Percentiles rank a stretch among this genome's conserved stretches.
phyloP scores from a whole-genome alignment of 2,329 filamentous ascomycete species.

The Colletotrichum destructivum region DNA sequence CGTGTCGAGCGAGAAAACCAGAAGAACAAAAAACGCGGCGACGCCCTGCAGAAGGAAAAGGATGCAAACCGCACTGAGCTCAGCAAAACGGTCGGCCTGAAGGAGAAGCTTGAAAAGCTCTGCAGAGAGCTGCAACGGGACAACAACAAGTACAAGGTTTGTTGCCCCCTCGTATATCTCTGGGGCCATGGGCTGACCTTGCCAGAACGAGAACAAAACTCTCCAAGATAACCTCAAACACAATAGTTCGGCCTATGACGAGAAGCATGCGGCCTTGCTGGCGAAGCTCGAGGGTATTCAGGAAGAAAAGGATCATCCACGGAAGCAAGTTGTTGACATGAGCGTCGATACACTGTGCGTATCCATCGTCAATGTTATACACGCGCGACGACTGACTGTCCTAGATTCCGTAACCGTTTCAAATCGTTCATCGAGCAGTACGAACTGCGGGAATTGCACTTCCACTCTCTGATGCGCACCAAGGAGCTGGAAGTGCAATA shows the following conservation, averaged over 20 bases:
- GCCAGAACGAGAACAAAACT: constrained; percentile 91
- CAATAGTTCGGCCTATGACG: constrained; percentile 86
- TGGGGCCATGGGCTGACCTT: constrained; percentile 24
- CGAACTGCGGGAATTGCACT: constrained; percentile 94
- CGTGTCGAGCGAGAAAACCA: constrained; percentile 92
- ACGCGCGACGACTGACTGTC: constrained; percentile 53
- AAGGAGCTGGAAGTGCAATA: constrained; percentile 97
- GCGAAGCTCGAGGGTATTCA: constrained; percentile 91
- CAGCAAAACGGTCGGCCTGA: constrained; percentile 90
- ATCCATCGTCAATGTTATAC: too few relatives aligned
- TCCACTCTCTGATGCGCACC: constrained; percentile 90
- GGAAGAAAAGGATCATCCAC: constrained; percentile 86
- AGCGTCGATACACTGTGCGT: constrained; percentile 74
- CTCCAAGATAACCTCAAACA: constrained; percentile 88
- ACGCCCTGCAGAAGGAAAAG: constrained; percentile 96
- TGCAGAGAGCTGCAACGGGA: constrained; percentile 95
- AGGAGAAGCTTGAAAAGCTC: constrained; percentile 97
- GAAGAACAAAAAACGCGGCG: constrained; percentile 95
- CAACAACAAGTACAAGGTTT: constrained; percentile 97
- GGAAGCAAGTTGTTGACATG: constrained; percentile 85
- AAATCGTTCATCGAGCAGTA: constrained; percentile 98
- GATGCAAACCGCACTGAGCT: constrained; percentile 90
- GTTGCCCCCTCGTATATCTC: constrained; percentile 44
- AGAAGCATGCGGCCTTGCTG: constrained; percentile 84
- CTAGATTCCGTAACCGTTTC: constrained; percentile 86